Evolutionary conservation across 495 filamentous ascomycete genomes (phyloP).

Genomic region (Penicillium ochrochloron): DNA sequence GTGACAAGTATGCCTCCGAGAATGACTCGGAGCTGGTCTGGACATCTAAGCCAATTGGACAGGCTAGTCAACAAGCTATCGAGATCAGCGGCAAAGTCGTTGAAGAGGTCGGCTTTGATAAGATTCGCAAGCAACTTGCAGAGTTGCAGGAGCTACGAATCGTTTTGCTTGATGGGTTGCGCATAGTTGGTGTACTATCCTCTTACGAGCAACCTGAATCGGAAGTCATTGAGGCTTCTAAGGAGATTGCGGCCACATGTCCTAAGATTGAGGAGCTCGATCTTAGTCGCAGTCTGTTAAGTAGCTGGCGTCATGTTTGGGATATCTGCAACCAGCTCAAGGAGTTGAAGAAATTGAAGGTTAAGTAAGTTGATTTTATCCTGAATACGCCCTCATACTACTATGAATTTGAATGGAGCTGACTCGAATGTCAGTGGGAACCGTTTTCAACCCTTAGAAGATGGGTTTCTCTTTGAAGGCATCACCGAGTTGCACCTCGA

Average conservation of each 20-base stretch:
- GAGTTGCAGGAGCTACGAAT: slow-evolving; percentile 76
- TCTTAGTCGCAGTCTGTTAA: slow-evolving; percentile 82
- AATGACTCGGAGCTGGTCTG: slow-evolving; percentile 31
- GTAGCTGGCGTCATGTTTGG: slow-evolving; percentile 64
- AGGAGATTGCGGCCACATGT: slow-evolving; percentile 43
- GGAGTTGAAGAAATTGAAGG: slow-evolving; percentile 63
- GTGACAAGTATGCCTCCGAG: slow-evolving; percentile 78
- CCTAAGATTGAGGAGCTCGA: slow-evolving; percentile 80
- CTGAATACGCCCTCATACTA: too few species aligned
- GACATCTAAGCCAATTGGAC: slow-evolving; percentile 22
- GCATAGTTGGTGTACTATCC: slow-evolving; percentile 54
- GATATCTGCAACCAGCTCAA: slow-evolving; percentile 70
- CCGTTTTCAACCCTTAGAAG: slow-evolving; percentile 61
- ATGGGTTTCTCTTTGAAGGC: slow-evolving; percentile 52
- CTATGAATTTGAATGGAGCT: slow-evolving; percentile 12
- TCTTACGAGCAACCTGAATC: slow-evolving; percentile 41
- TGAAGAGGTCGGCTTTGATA: slow-evolving; percentile 95
- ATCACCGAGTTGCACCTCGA: slow-evolving; percentile 75
- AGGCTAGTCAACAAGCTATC: slow-evolving; percentile 52
- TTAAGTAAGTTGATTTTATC: slow-evolving; percentile 61
- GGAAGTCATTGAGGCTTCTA: slow-evolving; percentile 26
- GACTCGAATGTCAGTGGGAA: slow-evolving; percentile 65
- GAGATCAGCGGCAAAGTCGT: slow-evolving; percentile 83
- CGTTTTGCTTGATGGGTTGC: slow-evolving; percentile 78
- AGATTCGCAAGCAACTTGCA: slow-evolving; percentile 79